Evolutionary conservation across 805 yeast genomes (phyloP), one percentile per base, ranked within the genome.

Genomic region (Millerozyma acaciae): DNA sequence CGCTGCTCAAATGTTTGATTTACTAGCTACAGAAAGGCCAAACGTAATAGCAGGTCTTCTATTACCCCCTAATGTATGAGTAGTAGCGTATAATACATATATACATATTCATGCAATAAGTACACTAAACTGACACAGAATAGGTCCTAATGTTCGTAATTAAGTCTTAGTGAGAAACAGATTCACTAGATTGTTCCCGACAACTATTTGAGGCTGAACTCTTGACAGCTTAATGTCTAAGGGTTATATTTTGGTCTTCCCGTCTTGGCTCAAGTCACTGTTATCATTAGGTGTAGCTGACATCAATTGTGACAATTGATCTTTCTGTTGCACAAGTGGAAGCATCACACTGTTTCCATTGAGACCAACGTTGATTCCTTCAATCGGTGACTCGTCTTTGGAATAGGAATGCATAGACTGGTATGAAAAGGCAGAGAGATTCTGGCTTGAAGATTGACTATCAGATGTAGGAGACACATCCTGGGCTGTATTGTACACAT

Each of bases 21-120:
- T 85, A 26, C 58, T 85, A 38, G 88, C 90, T 1, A 83, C 90
- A 0, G 95, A 86, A 51, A 65, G 95, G 44, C 86, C 89, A 0
- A 62, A 68, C 16, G 79, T 77, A 20, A 77, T 85, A n/a, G 88
- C 78, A 1, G 93, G 84, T 0, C 58, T 85, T 20, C 60, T 85
- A 30, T 60, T 86, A 26, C 86, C 94, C 15, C 84, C 90, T 3
- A 73, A 79, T 41, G 54, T 77, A 40, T 23, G 13, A 23, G 6
- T 15, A 23, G 26, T 23, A 7, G 10, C 26, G 26, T n/a, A n/a
- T n/a, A n/a, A n/a, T n/a, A n/a, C n/a, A n/a, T n/a, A n/a, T n/a
- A n/a, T n/a, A n/a, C n/a, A n/a, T n/a, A n/a, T n/a, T n/a, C n/a
- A n/a, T n/a, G n/a, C n/a, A n/a, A n/a, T n/a, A n/a, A n/a, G n/a